Evolutionary conservation across 225 moss, liverwort and hornwort genomes (phyloP).

Genomic region (Sphagnum contortum): DNA sequence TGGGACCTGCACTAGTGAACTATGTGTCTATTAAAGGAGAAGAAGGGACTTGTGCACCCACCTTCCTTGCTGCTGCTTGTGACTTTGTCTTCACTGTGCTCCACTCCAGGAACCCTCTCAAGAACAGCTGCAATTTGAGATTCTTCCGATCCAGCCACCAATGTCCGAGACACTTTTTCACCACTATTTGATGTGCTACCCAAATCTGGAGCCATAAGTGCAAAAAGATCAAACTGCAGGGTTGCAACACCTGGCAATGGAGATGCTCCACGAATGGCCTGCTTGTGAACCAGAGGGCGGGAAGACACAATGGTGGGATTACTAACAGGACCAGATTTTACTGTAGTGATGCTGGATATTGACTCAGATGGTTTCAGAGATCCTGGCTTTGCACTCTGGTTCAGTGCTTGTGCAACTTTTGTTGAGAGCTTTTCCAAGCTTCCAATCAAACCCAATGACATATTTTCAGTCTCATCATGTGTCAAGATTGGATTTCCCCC

Average conservation of each 20-base stretch:
- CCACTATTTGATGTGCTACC: constrained; percentile 1
- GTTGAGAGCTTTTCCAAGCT: constrained; percentile 7
- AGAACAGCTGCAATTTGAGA: neutral
- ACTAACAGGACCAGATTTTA: neutral
- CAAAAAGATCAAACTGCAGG: constrained; percentile 9
- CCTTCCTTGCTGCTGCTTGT: neutral
- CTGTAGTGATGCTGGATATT: neutral
- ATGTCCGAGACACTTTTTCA: constrained; percentile 1
- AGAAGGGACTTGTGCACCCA: neutral
- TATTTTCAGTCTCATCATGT: neutral
- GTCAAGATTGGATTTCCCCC: neutral
- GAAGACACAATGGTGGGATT: neutral
- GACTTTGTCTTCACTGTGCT: neutral
- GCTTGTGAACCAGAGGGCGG: constrained; percentile 1
- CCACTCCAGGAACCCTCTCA: neutral
- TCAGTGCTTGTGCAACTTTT: constrained; percentile 7
- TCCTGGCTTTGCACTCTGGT: constrained; percentile 2
- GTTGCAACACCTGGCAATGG: constrained; percentile 11
- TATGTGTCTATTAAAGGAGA: too few species aligned
- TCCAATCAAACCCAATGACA: neutral
- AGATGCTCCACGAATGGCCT: constrained; percentile 6
- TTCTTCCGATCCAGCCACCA: neutral
- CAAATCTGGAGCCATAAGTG: constrained; percentile 8
- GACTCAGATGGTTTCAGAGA: constrained; percentile 1
- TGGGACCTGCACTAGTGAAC: too few species aligned